Evolutionary conservation across 345 rosid species (phyloP).

Genomic region (Clausena lansium): DNA sequence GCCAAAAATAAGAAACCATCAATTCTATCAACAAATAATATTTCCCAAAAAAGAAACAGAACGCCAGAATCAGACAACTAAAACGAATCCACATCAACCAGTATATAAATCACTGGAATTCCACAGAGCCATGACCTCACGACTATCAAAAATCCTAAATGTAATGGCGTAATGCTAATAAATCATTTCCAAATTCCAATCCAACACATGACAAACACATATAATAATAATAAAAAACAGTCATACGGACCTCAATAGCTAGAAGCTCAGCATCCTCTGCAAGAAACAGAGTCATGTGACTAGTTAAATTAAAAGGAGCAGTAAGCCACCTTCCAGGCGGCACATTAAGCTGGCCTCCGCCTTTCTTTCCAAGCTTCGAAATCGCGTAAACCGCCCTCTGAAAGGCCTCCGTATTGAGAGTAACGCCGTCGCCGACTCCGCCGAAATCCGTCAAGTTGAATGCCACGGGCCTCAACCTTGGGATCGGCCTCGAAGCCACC

Average conservation of each 20-base stretch:
- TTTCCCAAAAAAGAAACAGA: not conserved
- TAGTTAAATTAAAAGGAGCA: slow-evolving; percentile 92
- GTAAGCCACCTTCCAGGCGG: slow-evolving; percentile 95
- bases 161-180: not conserved
- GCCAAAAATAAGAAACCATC: not conserved
- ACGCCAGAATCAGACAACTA: not conserved
- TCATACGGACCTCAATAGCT: slow-evolving; percentile 61
- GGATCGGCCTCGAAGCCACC: slow-evolving; percentile 37
- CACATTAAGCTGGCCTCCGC: slow-evolving; percentile 94
- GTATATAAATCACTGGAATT: not conserved
- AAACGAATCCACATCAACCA: not conserved
- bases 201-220: not conserved
- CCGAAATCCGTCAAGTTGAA: slow-evolving; percentile 91
- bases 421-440: slow-evolving; percentile 80
- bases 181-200: slow-evolving; percentile 1
- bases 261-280: slow-evolving; percentile 86
- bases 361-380: slow-evolving; percentile 64
- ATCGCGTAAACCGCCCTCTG: slow-evolving; percentile 80
- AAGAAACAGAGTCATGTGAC: slow-evolving; percentile 88
- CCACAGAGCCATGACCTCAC: not conserved
- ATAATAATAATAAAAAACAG: too few relatives aligned
- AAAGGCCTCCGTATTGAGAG: slow-evolving; percentile 82
- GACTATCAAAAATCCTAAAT: not conserved
- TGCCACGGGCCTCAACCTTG: slow-evolving; percentile 56
- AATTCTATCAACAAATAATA: not conserved